Percentiles rank a stretch among this genome's conserved stretches.
These are phyloP conservation scores for Lactarius indigo DNA, from an alignment of 768 basidiomycete species.

Conservation along the genomic window DNA sequence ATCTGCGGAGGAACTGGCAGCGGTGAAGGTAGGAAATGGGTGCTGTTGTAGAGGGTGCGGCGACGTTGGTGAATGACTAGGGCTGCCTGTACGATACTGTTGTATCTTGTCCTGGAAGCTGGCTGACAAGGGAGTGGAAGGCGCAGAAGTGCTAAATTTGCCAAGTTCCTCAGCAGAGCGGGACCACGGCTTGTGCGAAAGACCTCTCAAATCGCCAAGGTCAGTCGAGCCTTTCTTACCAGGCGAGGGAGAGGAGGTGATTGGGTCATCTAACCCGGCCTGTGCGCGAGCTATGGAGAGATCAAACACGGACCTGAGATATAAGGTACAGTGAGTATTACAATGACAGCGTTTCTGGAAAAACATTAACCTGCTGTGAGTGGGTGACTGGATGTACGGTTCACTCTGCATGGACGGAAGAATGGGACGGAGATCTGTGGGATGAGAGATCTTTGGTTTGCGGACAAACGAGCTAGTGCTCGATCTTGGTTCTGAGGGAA, in stretches of 20 bases:
- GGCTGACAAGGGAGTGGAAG: slow-evolving; percentile 39
- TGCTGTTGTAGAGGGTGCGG: slow-evolving; percentile 28
- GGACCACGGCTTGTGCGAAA: slow-evolving; percentile 75
- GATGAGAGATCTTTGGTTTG: slow-evolving; percentile 80
- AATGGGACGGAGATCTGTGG: slow-evolving; percentile 79
- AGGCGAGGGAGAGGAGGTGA: slow-evolving; percentile 33
- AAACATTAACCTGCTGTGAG: slow-evolving; percentile 47
- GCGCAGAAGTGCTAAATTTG: slow-evolving; percentile 41
- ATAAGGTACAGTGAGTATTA: slow-evolving; percentile 12
- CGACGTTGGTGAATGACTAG: slow-evolving; percentile 29
- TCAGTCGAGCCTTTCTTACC: slow-evolving; percentile 34
- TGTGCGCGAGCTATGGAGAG: slow-evolving; percentile 46
- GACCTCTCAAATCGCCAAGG: slow-evolving; percentile 63
- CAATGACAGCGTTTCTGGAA: background rate
- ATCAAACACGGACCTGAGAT: slow-evolving; percentile 61
- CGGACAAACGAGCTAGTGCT: slow-evolving; percentile 41
- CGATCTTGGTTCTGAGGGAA: slow-evolving; percentile 39
- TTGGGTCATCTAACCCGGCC: slow-evolving; percentile 39
- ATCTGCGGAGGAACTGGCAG: slow-evolving; percentile 19
- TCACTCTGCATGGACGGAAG: slow-evolving; percentile 45
- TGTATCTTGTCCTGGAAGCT: slow-evolving; percentile 60
- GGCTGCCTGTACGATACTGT: slow-evolving; percentile 56
- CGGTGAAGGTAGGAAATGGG: slow-evolving; percentile 33
- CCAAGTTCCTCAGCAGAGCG: slow-evolving; percentile 76
- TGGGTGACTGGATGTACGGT: slow-evolving; percentile 36